Evolutionary conservation across 2,329 filamentous ascomycete species (phyloP).

Genomic region (Colletotrichum sp.): DNA sequence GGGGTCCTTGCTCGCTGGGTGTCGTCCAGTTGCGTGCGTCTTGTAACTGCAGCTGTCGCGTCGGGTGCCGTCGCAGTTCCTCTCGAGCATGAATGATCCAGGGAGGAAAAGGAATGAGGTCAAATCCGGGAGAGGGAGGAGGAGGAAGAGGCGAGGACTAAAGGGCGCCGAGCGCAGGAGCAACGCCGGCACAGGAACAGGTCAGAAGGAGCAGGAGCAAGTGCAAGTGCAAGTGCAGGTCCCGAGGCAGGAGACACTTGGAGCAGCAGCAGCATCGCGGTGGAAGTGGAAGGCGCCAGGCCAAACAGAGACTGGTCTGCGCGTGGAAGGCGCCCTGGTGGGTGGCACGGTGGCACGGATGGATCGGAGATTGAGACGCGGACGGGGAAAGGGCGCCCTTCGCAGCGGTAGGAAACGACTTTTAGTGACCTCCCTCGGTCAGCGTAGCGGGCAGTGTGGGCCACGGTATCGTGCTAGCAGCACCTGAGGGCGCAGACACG

Average conservation of each 20-base stretch:
- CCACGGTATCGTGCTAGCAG: background rate
- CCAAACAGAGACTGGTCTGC: background rate
- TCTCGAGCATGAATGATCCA: background rate
- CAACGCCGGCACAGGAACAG: background rate
- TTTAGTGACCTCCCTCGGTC: background rate
- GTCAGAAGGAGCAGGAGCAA: constrained; percentile 3
- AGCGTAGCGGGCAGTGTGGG: background rate
- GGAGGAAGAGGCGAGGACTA: background rate
- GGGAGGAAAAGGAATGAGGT: background rate
- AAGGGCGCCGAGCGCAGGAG: background rate
- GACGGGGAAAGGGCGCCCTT: background rate
- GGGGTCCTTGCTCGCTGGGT: background rate
- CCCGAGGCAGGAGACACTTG: background rate
- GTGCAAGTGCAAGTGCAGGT: background rate
- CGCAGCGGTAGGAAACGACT: background rate
- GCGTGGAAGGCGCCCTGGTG: background rate
- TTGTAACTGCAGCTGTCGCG: background rate
- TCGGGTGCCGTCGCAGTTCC: background rate
- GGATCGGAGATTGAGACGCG: constrained; percentile 18
- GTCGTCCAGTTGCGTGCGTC: background rate
- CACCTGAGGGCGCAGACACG: background rate
- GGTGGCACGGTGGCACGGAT: constrained; percentile 15
- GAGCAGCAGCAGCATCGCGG: background rate
- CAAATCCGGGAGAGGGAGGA: background rate
- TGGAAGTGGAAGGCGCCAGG: background rate